phyloP scores from a whole-genome alignment of 495 filamentous ascomycete genomes.

The Aspergillus biplanus region DNA sequence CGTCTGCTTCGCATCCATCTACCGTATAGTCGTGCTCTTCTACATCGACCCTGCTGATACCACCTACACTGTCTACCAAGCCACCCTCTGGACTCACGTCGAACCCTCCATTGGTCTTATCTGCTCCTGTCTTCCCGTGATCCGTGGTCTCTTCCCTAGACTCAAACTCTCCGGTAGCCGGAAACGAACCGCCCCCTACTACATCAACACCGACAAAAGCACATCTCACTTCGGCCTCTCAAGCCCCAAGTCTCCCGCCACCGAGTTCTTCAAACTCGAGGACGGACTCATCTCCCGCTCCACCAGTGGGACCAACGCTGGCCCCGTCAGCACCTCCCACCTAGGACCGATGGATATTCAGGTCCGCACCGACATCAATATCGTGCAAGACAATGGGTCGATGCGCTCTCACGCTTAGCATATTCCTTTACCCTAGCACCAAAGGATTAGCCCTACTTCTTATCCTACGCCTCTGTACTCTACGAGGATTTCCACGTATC shows the following conservation, averaged over 20 bases:
- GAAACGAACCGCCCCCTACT: conserved; percentile 32
- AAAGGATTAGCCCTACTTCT: neutral
- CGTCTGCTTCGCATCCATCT: conserved; percentile 51
- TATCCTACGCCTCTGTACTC: too few species aligned
- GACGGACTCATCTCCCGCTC: conserved; percentile 23
- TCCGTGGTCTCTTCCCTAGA: conserved; percentile 54
- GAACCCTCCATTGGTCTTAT: conserved; percentile 61
- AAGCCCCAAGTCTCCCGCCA: conserved; percentile 31
- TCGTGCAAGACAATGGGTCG: conserved; percentile 20
- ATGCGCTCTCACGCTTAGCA: conserved; percentile 12
- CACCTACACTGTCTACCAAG: conserved; percentile 53
- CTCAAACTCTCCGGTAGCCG: conserved; percentile 34
- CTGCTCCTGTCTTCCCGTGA: conserved; percentile 60
- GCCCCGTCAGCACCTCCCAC: conserved; percentile 4
- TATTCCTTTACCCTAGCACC: neutral
- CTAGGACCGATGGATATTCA: conserved; percentile 33
- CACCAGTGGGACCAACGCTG: conserved; percentile 10
- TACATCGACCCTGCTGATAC: conserved; percentile 51
- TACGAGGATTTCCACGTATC: too few species aligned
- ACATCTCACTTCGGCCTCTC: conserved; percentile 34
- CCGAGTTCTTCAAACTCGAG: conserved; percentile 40
- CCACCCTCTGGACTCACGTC: conserved; percentile 60
- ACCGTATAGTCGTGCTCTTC: conserved; percentile 61
- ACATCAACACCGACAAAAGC: conserved; percentile 36
- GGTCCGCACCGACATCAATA: conserved; percentile 31